Percentiles rank a stretch among this genome's conserved stretches.
Conservation (phyloP, 768 basidiomycete species). For the Russula earlei region DNA sequence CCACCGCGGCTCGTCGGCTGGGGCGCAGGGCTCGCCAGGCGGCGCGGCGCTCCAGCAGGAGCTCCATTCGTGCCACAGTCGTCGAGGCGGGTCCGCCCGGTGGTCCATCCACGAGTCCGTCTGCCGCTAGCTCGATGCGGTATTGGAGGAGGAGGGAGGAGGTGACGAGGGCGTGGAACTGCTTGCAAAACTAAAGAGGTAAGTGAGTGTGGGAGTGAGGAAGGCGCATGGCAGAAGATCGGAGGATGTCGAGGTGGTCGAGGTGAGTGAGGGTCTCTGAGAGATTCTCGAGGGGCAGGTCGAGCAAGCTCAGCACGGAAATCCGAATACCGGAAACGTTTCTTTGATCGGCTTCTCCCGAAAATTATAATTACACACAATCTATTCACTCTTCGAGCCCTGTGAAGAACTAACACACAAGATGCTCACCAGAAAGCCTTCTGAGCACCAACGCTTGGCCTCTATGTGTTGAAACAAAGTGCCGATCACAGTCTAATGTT, state of each 20-base stretch:
- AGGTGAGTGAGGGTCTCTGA: constrained; percentile 2
- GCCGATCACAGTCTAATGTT: constrained; percentile 4
- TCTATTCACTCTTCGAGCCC: no score
- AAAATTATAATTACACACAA: no score
- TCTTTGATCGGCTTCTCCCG: not conserved
- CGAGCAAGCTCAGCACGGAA: not conserved
- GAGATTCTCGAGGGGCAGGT: constrained; percentile 14
- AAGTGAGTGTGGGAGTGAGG: not conserved
- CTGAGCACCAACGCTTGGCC: constrained; percentile 2
- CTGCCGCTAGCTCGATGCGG: constrained; percentile 26
- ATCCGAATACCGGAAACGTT: not conserved
- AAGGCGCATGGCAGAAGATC: not conserved
- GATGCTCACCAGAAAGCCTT: not conserved
- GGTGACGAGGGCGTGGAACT: constrained; percentile 18
- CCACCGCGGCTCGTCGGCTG: constrained; percentile 21
- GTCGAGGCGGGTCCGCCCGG: constrained; percentile 10
- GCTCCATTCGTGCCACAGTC: constrained; percentile 27
- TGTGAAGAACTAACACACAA: no score
- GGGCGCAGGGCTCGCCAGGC: constrained; percentile 31
- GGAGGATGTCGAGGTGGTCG: not conserved
- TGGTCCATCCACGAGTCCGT: constrained; percentile 24
- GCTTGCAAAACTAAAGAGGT: constrained; percentile 22
- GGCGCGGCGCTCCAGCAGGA: constrained; percentile 28
- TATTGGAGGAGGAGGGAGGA: constrained; percentile 26
- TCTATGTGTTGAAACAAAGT: not conserved